Evolutionary conservation across 2,329 filamentous ascomycete genomes (phyloP), one percentile per base, ranked within the genome.

Genomic region (Fusarium devonianum): DNA sequence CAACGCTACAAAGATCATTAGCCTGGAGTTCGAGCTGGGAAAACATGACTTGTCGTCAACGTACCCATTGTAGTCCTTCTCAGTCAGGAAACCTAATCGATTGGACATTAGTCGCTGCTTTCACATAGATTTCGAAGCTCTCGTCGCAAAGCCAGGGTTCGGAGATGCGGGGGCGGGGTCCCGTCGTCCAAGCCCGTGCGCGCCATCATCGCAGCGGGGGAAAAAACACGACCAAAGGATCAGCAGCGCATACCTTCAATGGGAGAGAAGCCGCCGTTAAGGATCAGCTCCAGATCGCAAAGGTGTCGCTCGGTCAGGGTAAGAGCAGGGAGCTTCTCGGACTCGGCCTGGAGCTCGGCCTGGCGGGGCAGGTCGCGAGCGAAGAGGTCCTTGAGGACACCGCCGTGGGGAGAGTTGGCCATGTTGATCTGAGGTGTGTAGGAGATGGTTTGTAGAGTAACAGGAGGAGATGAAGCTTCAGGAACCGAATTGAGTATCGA

Each of bases 251-350:
- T 64, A 95, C 92, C 94, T 85, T 99, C 93, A 29, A 99, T 85
- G 51, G 94, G 94, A 60, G 92, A 97, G 80, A 99, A 99, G 62
- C 94, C 94, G 72, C 94, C 94, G 75, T 92, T 97, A 74, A 99
- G 86, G 69, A 99, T 92, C 75, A 99, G 78, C 78, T 99, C 94
- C 63, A 99, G 83, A 82, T 99, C 94, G 77, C 94, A 99, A 38
- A 99, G 86, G 77, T 99, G 94, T 68, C 94, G 87, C 82, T 99
- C 94, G 40, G 84, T 89, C 63, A 99, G 86, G 52, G 88, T 78
- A 63, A 99, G 81, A 26, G 93, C 89, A 26, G 92, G 90, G 34
- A 97, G 86, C 22, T 71, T 87, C 80, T 96, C 92, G 30, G 93
- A 89, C 78, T 99, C 94, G 35, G 83, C 84, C 47, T 80, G 78